Evolutionary conservation across 495 filamentous ascomycete genomes (phyloP).

Genomic region (Stereocaulon alpinum): DNA sequence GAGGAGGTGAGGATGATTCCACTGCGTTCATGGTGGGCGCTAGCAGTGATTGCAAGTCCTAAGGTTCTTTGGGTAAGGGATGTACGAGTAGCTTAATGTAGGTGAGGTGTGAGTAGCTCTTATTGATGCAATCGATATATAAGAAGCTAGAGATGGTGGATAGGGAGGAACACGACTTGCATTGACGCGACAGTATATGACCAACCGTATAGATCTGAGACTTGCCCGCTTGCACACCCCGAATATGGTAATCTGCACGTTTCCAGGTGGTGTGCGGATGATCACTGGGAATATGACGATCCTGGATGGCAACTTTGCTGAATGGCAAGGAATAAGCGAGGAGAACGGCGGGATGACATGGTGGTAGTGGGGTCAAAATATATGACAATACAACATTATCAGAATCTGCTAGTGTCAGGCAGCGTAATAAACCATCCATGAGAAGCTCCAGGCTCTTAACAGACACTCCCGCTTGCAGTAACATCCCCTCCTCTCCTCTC

Average conservation of each 20-base stretch:
- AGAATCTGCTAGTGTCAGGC: background rate
- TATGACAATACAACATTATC: background rate
- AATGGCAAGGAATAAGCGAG: background rate
- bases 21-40: background rate
- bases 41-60: background rate
- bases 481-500: background rate
- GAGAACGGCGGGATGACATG: conserved; percentile 5
- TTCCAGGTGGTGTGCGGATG: background rate
- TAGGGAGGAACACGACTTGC: too few species aligned
- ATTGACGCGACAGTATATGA: background rate
- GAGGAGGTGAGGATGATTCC: background rate
- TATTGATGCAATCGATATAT: too few species aligned
- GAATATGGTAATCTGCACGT: background rate
- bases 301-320: background rate
- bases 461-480: background rate
- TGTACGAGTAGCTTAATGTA: background rate
- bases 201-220: background rate
- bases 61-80: background rate
- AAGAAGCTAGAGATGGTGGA: too few species aligned
- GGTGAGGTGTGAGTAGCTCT: background rate
- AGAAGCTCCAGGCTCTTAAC: background rate
- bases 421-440: background rate
- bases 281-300: background rate
- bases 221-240: background rate
- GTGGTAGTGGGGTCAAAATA: conserved; percentile 1